Evolutionary conservation across 108 stramenopile species (phyloP).

Genomic region (Nitzschia inconspicua): DNA sequence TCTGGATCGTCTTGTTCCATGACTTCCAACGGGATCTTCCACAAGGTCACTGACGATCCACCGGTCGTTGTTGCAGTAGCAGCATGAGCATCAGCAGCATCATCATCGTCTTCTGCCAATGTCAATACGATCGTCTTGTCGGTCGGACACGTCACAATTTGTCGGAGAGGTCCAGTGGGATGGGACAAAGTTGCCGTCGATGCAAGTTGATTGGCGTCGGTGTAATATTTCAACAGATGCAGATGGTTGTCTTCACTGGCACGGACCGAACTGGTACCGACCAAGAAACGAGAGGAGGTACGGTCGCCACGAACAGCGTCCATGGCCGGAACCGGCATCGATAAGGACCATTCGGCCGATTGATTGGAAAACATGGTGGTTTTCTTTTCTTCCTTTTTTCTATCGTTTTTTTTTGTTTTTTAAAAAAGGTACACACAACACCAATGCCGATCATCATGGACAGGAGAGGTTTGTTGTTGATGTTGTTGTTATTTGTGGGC

Average conservation of each 20-base stretch:
- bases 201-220: slow-evolving; percentile 39
- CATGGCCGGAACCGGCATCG: slow-evolving; percentile 33
- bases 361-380: slow-evolving; percentile 35
- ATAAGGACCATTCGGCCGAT: slow-evolving; percentile 27
- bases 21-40: slow-evolving; percentile 28
- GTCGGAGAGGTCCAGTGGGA: slow-evolving; percentile 25
- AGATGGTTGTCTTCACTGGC: slow-evolving; percentile 22
- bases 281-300: slow-evolving; percentile 35
- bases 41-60: slow-evolving; percentile 26
- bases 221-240: slow-evolving; percentile 29
- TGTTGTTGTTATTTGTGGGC: too few relatives aligned
- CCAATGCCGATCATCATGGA: too few relatives aligned
- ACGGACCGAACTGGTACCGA: slow-evolving; percentile 33
- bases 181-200: slow-evolving; percentile 29
- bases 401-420: too few relatives aligned
- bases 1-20: slow-evolving; percentile 17
- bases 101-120: slow-evolving; percentile 8
- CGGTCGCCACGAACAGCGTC: slow-evolving; percentile 36
- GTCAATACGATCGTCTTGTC: slow-evolving; percentile 34
- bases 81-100: background rate
- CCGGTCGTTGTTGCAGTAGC: background rate
- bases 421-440: too few relatives aligned
- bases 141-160: slow-evolving; percentile 28
- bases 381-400: too few relatives aligned
- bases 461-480: too few relatives aligned